Base-by-base conservation (phyloP, 352 stramenopile species). In the Pythium brachiatum region DNA sequence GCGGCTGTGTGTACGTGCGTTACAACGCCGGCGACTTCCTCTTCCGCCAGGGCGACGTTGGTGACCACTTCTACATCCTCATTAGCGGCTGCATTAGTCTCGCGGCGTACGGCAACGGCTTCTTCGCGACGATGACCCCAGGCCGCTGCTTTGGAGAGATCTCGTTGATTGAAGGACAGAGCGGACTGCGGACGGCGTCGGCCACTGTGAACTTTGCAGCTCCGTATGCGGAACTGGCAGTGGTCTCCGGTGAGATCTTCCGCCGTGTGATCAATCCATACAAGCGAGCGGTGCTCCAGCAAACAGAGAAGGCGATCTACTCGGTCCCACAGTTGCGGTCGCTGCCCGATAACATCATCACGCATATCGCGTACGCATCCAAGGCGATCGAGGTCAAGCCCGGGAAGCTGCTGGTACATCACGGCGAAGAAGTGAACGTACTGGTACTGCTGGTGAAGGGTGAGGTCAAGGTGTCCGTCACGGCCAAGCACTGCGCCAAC, bases 141-240 rank as follows among this genome's bases (percentile, higher is more conserved):
- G 83, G 83, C 1, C 66, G 68, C 27, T 89, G 81, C 58, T 92
- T 92, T 52, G 83, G 83, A 6, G 83, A 92, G 57, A 80, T 92
- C 57, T 88, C 79, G 52, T 67, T 92, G 25, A 82, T 89, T 23
- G 75, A 84, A 50, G 69, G 73, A 0, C 60, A 71, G 15, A 57
- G 43, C 23, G 75, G 78, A 34, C 51, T 84, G 29, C 74, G 75
- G 21, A 90, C 79, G 7, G 83, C 80, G 8, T 88, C 75, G 4
- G 83, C 83, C 11, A 83, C 79, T 43, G 81, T 89, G 31, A 88
- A 75, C 26, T 92, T 89, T 44, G 70, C 70, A 0, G 64, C 71
- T 7, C 48, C 75, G 0, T 70, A 54, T 26, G 80, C 83, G 0
- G 81, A 92, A 52, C 57, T 92, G 7, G 79, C 76, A 0, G 60